phyloP scores from a whole-genome alignment of 306 rosid species.

The Prunus fruticosa region DNA sequence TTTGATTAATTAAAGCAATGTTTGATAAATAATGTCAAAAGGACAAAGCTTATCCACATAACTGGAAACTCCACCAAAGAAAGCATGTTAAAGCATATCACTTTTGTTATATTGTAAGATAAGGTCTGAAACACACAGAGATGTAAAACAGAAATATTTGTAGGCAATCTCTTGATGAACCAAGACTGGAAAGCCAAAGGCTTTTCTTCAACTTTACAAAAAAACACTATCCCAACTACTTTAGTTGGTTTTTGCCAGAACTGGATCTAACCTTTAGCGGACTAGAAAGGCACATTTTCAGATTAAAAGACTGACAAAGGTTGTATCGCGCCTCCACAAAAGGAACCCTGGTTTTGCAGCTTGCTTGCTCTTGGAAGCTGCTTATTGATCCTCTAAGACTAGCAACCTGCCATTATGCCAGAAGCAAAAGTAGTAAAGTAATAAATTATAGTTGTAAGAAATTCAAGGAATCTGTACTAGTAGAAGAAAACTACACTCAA shows the following conservation, averaged over 20 bases:
- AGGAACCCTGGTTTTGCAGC: constrained; percentile 77
- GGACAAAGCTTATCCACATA: background rate
- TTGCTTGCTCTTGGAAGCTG: constrained; percentile 98
- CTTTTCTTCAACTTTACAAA: background rate
- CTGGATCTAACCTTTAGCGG: constrained; percentile 68
- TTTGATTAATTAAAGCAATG: background rate
- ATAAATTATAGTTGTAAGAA: background rate
- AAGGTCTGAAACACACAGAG: background rate
- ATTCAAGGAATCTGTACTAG: background rate
- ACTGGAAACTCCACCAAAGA: background rate
- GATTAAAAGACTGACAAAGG: constrained; percentile 75
- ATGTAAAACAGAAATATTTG: background rate
- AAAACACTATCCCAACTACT: constrained; percentile 8
- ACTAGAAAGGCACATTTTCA: constrained; percentile 56
- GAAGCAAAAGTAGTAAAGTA: constrained; percentile 13
- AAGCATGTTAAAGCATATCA: background rate
- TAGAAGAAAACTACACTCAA: background rate
- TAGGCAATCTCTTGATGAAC: constrained; percentile 11
- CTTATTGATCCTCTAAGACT: constrained; percentile 96
- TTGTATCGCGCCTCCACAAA: constrained; percentile 60
- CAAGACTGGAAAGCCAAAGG: background rate
- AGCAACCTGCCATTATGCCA: constrained; percentile 63
- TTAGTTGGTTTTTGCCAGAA: constrained; percentile 19
- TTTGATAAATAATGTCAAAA: background rate
- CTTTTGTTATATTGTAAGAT: background rate